phyloP scores from a whole-genome alignment of 2,329 filamentous ascomycete genomes.

The Chaetomium sp. region DNA sequence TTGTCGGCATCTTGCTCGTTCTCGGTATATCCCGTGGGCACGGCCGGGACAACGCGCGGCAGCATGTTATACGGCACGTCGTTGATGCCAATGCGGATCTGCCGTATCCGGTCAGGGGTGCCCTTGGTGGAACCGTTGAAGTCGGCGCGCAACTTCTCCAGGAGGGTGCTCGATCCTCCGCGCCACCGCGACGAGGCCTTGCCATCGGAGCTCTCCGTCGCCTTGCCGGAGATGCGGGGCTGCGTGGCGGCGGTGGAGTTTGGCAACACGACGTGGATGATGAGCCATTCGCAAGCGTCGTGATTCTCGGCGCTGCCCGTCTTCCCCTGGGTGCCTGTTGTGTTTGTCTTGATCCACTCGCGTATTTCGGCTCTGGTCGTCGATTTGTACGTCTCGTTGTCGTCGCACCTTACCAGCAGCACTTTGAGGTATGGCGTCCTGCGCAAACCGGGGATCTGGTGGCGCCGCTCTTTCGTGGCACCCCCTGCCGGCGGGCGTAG shows the following conservation, averaged over 20 bases:
- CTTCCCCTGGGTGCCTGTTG: constrained; percentile 59
- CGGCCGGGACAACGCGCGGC: constrained; percentile 63
- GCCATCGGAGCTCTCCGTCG: constrained; percentile 60
- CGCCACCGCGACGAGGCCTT: constrained; percentile 70
- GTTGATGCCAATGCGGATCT: constrained; percentile 77
- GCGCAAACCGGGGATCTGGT: constrained; percentile 92
- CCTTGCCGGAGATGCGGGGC: constrained; percentile 60
- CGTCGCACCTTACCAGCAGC: constrained; percentile 86
- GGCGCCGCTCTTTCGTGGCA: constrained; percentile 64
- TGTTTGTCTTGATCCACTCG: constrained; percentile 87
- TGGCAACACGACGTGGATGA: constrained; percentile 88
- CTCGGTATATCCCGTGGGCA: constrained; percentile 67
- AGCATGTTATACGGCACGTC: constrained; percentile 67
- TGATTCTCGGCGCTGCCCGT: constrained; percentile 78
- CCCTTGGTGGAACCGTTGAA: constrained; percentile 79
- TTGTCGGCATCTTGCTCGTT: constrained; percentile 75
- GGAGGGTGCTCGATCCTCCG: constrained; percentile 75
- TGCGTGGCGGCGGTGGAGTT: constrained; percentile 81
- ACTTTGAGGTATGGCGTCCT: constrained; percentile 94
- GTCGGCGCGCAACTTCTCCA: constrained; percentile 88
- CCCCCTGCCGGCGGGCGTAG: constrained; percentile 40
- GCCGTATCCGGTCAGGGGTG: constrained; percentile 75
- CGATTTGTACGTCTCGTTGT: constrained; percentile 90
- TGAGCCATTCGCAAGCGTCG: constrained; percentile 94
- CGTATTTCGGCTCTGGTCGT: constrained; percentile 75